These are phyloP conservation scores for Aureobasidium zeae DNA, from an alignment of 2,329 filamentous ascomycete genomes.

Conservation along the genomic window DNA sequence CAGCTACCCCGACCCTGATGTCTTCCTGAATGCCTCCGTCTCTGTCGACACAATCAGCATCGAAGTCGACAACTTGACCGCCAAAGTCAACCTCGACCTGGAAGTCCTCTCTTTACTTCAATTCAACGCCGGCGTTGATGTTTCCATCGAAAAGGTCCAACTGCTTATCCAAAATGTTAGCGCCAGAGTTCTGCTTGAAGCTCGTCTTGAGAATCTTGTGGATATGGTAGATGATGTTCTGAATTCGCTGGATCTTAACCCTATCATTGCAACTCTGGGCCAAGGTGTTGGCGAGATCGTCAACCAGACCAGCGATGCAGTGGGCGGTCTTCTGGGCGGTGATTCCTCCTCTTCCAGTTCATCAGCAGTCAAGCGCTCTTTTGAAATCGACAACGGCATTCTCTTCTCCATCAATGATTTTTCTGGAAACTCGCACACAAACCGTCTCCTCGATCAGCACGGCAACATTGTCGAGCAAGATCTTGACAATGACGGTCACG, in stretches of 20 bases:
- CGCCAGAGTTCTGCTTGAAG: conserved; percentile 51
- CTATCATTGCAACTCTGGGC: conserved; percentile 38
- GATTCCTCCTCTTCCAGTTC: conserved; percentile 23
- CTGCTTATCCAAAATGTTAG: conserved; percentile 50
- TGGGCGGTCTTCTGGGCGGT: conserved; percentile 2
- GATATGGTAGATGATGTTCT: conserved; percentile 51
- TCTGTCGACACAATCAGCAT: conserved; percentile 51
- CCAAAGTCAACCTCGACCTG: conserved; percentile 52
- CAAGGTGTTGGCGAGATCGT: conserved; percentile 18
- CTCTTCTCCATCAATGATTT: conserved; percentile 55
- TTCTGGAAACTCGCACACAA: conserved; percentile 41
- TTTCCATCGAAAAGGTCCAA: conserved; percentile 48
- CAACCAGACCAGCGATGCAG: conserved; percentile 16
- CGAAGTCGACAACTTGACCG: conserved; percentile 50
- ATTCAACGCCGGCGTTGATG: conserved; percentile 53
- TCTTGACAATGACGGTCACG: conserved; percentile 36
- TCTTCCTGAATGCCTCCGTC: conserved; percentile 51
- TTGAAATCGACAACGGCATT: conserved; percentile 48
- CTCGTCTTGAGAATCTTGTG: conserved; percentile 51
- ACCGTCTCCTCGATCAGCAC: conserved; percentile 47
- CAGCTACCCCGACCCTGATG: conserved; percentile 44
- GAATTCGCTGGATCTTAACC: conserved; percentile 51
- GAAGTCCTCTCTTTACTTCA: conserved; percentile 49
- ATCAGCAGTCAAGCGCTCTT: conserved; percentile 26
- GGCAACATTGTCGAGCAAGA: conserved; percentile 55